Evolutionary conservation across 495 filamentous ascomycete genomes (phyloP), one percentile per base, ranked within the genome.

Genomic region (Trichoderma gamsii): DNA sequence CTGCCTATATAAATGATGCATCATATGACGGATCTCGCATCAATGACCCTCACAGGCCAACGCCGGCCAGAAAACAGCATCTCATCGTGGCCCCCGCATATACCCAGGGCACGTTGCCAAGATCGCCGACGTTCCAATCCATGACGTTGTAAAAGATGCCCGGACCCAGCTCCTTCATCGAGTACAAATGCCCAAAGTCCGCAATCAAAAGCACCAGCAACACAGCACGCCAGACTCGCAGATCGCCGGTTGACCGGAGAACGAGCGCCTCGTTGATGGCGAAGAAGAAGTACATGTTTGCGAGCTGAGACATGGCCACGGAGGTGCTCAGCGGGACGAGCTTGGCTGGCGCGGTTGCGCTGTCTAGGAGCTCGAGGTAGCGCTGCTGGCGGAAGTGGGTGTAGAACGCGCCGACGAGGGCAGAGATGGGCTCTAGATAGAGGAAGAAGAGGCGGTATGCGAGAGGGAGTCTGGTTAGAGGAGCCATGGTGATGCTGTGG

Each of bases 191-290:
- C 2, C 89, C 89, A 32, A 90, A 72, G 73, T 92, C 89, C 18
- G 86, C 89, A 5, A 91, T 71, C 46, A 91, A 78, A 63, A 91
- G 70, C 56, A 81, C 84, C 64, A 87, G 76, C 3, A 91, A 75
- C 5, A 92, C 76, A 9, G 81, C 79, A 63, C 79, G 81, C 89
- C 89, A 92, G 66, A 92, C 88, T 6, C 78, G 76, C 7, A 87
- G 68, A 73, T 91, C 86, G 23, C 76, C 75, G 6, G 88, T 87
- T 11, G 82, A 76, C 25, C 89, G 87, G 66, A 92, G 79, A 16
- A 91, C 84, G 18, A 91, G 76, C 3, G 86, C 87, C 76, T 92
- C 88, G 74, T 86, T 90, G 61, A 92, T 69, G 67, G 87, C 85
- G 74, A 92, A 89, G 64, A 88, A 78, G 11, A 89, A 71, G 76